Evolutionary conservation across 805 yeast genomes (phyloP).

Genomic region (Ogataea angusta): DNA sequence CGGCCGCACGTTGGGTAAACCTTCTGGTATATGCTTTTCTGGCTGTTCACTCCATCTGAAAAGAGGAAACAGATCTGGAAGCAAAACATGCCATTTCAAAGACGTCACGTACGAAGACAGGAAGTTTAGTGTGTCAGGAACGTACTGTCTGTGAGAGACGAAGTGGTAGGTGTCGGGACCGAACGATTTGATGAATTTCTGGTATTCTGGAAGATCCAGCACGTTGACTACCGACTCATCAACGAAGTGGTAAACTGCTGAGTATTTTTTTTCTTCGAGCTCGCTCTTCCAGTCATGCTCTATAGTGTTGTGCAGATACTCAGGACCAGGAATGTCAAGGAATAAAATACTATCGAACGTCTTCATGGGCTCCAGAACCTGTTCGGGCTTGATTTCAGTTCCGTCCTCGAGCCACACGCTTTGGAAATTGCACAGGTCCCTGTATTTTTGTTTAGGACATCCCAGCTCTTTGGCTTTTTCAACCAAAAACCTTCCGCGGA

Average conservation of each 20-base stretch:
- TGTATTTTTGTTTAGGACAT: conserved; percentile 59
- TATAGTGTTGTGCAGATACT: conserved; percentile 39
- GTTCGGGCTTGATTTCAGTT: conserved; percentile 54
- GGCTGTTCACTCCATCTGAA: conserved; percentile 35
- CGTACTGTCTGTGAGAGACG: conserved; percentile 66
- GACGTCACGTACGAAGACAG: conserved; percentile 50
- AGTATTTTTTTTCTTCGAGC: conserved; percentile 20
- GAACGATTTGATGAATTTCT: conserved; percentile 51
- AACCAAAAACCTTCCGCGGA: conserved; percentile 74
- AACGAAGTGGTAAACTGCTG: conserved; percentile 70
- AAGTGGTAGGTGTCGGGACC: conserved; percentile 54
- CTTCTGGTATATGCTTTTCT: conserved; percentile 24
- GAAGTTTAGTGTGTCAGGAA: conserved; percentile 60
- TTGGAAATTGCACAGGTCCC: conserved; percentile 57
- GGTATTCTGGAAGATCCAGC: conserved; percentile 39
- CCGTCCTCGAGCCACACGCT: conserved; percentile 60
- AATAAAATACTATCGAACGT: conserved; percentile 59
- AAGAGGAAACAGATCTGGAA: conserved; percentile 42
- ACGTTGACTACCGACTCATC: conserved; percentile 51
- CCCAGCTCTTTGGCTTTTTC: conserved; percentile 65
- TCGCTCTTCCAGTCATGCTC: conserved; percentile 24
- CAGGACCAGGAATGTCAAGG: conserved; percentile 64
- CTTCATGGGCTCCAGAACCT: conserved; percentile 67
- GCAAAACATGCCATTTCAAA: conserved; percentile 55
- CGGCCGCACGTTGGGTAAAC: conserved; percentile 24